Evolutionary conservation across 148 eudicot species (phyloP).

Genomic region (Chenopodium formosanum): DNA sequence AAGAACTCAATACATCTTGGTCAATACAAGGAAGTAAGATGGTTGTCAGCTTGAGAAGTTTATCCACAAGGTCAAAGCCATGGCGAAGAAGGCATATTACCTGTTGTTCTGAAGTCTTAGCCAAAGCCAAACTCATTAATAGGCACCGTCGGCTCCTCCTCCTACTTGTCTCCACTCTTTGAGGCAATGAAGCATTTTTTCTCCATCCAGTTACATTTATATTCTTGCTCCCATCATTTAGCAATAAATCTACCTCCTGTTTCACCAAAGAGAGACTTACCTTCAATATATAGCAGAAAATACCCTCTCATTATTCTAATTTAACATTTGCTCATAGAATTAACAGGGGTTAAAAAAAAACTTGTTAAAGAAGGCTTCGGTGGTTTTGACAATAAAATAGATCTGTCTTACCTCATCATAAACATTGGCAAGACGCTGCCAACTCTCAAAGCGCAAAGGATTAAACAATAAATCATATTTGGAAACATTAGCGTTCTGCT

Average conservation of each 20-base stretch:
- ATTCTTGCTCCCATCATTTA: conserved; percentile 99
- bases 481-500: conserved; percentile 81
- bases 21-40: not conserved
- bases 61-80: conserved; percentile 8
- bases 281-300: not conserved
- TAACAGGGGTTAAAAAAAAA: not conserved
- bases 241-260: conserved; percentile 96
- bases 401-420: conserved; percentile 76
- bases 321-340: not conserved
- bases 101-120: conserved; percentile 81
- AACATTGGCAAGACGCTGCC: conserved; percentile 90
- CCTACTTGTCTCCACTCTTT: conserved; percentile 88
- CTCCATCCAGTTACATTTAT: conserved; percentile 85
- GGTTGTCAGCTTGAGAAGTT: not conserved
- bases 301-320: not conserved
- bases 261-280: conserved; percentile 8
- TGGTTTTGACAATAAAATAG: conserved; percentile 1
- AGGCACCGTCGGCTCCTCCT: conserved; percentile 96
- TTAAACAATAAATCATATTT: conserved; percentile 90
- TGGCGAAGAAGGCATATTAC: conserved; percentile 31
- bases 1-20: not conserved
- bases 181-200: conserved; percentile 64
- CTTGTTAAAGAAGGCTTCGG: not conserved
- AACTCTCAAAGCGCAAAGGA: conserved; percentile 89
- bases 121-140: conserved; percentile 92